Conservation (phyloP, 139 green algal genomes). For the Coelastrella sp. region DNA sequence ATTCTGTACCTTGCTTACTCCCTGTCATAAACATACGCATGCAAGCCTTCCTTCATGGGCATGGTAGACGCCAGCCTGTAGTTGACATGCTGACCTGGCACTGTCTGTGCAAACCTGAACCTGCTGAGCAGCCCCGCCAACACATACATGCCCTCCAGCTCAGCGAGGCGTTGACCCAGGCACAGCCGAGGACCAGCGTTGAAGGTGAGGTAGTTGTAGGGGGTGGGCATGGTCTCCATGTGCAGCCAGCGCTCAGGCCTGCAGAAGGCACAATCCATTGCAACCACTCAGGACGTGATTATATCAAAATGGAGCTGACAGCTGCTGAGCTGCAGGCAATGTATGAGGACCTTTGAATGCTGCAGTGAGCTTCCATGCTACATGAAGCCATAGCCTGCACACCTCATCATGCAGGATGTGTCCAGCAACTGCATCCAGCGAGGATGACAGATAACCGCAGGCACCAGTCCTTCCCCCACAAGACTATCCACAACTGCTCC, state of each 20-base stretch:
- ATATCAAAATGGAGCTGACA: background rate
- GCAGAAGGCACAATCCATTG: background rate
- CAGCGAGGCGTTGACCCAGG: constrained; percentile 43
- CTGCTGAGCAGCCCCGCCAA: constrained; percentile 38
- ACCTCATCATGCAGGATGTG: no score
- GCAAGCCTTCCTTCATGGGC: constrained; percentile 39
- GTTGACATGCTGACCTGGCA: no score
- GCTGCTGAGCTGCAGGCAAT: background rate
- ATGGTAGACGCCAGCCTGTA: constrained; percentile 1
- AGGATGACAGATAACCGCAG: no score
- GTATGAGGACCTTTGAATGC: background rate
- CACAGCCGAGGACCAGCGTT: constrained; percentile 46
- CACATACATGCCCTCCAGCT: constrained; percentile 51
- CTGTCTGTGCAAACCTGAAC: no score
- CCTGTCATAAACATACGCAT: background rate
- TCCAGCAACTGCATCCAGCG: no score
- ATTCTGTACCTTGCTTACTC: background rate
- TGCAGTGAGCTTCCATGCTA: no score
- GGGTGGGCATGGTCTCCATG: constrained; percentile 22
- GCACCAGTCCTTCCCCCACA: background rate
- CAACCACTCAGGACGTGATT: no score
- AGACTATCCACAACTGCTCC: background rate
- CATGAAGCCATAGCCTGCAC: no score
- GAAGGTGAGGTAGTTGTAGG: constrained; percentile 42
- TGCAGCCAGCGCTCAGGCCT: constrained; percentile 45